phyloP scores from a whole-genome alignment of 2,329 filamentous ascomycete genomes.

The Beauveria sp. region DNA sequence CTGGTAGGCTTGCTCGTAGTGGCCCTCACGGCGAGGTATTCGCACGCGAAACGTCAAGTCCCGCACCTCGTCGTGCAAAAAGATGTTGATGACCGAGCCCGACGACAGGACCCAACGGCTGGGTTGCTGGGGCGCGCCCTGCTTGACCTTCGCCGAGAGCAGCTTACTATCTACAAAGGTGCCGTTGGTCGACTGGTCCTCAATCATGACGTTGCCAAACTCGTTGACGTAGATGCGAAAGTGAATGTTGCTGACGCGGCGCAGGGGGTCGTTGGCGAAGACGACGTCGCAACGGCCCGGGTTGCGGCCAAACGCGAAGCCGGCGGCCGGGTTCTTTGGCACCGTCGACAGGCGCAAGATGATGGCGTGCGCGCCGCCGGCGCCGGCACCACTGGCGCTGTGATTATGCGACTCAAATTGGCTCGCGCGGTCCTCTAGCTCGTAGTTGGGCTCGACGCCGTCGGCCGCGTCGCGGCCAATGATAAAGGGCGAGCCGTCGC shows the following conservation, averaged over 20 bases:
- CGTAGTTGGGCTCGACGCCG: constrained; percentile 43
- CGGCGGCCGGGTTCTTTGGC: constrained; percentile 59
- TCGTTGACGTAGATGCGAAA: constrained; percentile 88
- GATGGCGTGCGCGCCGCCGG: constrained; percentile 56
- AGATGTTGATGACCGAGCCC: constrained; percentile 66
- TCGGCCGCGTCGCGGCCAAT: constrained; percentile 42
- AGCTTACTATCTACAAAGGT: constrained; percentile 73
- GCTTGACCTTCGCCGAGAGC: constrained; percentile 41
- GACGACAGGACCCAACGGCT: constrained; percentile 57
- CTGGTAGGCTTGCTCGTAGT: constrained; percentile 56
- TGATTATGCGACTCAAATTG: constrained; percentile 33
- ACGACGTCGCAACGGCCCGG: constrained; percentile 61
- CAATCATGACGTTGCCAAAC: constrained; percentile 81
- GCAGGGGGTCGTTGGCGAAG: constrained; percentile 57
- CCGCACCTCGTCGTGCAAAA: constrained; percentile 39
- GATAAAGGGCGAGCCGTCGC: constrained; percentile 40
- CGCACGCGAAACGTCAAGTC: constrained; percentile 80
- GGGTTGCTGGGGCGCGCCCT: constrained; percentile 22
- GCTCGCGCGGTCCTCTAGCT: constrained; percentile 40
- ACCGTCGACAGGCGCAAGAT: constrained; percentile 71
- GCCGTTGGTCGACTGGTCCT: constrained; percentile 94
- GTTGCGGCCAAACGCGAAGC: constrained; percentile 86
- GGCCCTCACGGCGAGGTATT: constrained; percentile 67
- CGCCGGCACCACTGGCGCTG: constrained; percentile 22
- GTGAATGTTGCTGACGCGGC: constrained; percentile 85